Conservation (phyloP, 345 rosid genomes). For the Euphorbia lathyris region DNA sequence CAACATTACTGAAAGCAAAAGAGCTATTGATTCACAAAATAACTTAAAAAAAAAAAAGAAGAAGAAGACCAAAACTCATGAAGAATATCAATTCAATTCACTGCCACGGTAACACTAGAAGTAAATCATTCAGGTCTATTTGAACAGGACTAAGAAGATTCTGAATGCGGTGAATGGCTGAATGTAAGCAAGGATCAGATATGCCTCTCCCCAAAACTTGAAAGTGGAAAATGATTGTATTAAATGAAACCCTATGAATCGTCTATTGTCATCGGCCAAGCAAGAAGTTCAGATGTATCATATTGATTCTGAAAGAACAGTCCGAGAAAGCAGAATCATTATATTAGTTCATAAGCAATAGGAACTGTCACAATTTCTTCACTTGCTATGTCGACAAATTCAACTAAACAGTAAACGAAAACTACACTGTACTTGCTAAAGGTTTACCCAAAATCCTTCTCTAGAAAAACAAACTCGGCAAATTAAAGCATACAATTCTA, state of each 20-base stretch:
- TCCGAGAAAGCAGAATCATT: background rate
- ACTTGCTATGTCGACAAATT: too few species aligned
- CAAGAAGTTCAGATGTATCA: background rate
- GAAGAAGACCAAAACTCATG: background rate
- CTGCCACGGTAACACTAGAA: background rate
- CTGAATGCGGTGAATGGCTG: background rate
- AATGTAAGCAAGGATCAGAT: background rate
- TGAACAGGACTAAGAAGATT: background rate
- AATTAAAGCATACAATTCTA: background rate
- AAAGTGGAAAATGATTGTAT: background rate
- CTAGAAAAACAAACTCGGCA: background rate
- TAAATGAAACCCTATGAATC: background rate
- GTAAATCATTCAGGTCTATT: background rate
- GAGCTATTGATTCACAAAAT: background rate
- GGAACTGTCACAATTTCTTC: too few species aligned
- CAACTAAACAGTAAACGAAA: background rate
- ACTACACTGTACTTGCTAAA: background rate
- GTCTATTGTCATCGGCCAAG: background rate
- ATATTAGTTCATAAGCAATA: background rate
- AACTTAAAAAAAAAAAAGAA: background rate
- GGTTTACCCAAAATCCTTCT: background rate
- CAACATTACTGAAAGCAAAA: conserved; percentile 44
- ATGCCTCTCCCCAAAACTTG: background rate
- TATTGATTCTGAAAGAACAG: background rate
- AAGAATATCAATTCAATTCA: too few species aligned